Percentiles rank a stretch among this genome's conserved stretches.
phyloP scores from a whole-genome alignment of 1,284 basidiomycete species.

The Vanrija sp. region DNA sequence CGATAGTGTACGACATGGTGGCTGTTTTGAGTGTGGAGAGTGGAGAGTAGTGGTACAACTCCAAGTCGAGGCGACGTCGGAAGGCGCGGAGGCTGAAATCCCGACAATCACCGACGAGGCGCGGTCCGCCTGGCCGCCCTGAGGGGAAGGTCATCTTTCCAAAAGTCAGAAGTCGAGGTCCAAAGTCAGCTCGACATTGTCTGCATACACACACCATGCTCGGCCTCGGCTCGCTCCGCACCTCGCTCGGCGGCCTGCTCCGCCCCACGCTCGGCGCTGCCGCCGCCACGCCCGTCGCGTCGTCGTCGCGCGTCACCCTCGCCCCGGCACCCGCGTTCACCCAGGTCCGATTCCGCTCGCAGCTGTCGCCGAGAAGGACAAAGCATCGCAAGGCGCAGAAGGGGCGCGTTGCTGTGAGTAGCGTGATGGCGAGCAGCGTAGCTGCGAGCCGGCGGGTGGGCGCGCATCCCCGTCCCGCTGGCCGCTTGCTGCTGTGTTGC shows the following conservation, averaged over 20 bases:
- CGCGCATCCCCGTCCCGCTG: too few species aligned
- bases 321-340: conserved; percentile 3
- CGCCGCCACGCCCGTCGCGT: conserved; percentile 1
- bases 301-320: conserved; percentile 4
- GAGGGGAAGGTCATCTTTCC: neutral
- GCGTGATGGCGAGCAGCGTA: neutral
- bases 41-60: neutral
- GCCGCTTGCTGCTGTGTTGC: conserved; percentile 6
- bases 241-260: conserved; percentile 11
- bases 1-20: conserved; percentile 50
- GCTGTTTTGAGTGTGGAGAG: neutral
- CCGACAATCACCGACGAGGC: neutral
- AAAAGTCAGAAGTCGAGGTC: conserved; percentile 1
- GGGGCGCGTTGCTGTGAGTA: conserved; percentile 73
- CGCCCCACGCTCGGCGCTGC: conserved; percentile 11
- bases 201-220: conserved; percentile 16
- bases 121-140: neutral
- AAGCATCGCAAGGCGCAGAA: conserved; percentile 85
- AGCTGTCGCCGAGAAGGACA: conserved; percentile 76
- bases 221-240: conserved; percentile 8
- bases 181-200: neutral
- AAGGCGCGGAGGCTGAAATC: too few species aligned
- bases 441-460: neutral
- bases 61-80: too few species aligned
- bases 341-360: conserved; percentile 52